Evolutionary conservation across 129 eudicot species (phyloP), one percentile per base, ranked within the genome.

Genomic region (Flaveria brownii): DNA sequence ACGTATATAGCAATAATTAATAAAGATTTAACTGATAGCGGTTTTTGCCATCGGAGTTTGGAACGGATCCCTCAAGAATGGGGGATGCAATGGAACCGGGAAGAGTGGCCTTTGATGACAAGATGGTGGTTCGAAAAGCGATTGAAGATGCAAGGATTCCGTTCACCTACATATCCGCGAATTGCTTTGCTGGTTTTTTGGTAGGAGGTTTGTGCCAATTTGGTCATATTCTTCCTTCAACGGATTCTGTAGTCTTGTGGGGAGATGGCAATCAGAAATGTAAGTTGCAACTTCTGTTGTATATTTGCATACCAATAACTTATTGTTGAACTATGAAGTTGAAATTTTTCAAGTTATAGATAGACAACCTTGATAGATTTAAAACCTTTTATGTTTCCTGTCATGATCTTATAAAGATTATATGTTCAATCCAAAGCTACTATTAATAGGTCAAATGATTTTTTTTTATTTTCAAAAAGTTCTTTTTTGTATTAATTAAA

Each of bases 191-290:
- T 0, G 94, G 85, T 20, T 84, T 79, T 77, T 76, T 88, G 60
- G 77, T 86, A 10, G 87, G 85, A 0, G 85, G 86, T 52, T 82
- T 88, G 39, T 86, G 84, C 69, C 94, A 88, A 68, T 77, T 77
- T 1, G 86, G 82, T 10, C 68, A 76, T 4, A 69, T 88, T 43
- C 83, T 88, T 64, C 94, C 94, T 50, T 66, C 94, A 0, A 71
- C 9, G 70, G 88, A 88, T 0, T 78, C 81, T 1, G 91, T 88
- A 9, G 25, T 61, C 73, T 13, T 86, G 68, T 33, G 55, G 13
- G 90, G 88, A 36, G 94, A 88, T 33, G 91, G 84, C 39, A 86
- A 86, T 59, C 72, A 82, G 20, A 88, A 86, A 82, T 81, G 94
- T 86, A 84, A 1, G 76, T 46, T 20, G 33, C 2, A 16, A 56